These are phyloP conservation scores for Lactarius trivialis DNA, from an alignment of 768 basidiomycete genomes.

Conservation along the genomic window DNA sequence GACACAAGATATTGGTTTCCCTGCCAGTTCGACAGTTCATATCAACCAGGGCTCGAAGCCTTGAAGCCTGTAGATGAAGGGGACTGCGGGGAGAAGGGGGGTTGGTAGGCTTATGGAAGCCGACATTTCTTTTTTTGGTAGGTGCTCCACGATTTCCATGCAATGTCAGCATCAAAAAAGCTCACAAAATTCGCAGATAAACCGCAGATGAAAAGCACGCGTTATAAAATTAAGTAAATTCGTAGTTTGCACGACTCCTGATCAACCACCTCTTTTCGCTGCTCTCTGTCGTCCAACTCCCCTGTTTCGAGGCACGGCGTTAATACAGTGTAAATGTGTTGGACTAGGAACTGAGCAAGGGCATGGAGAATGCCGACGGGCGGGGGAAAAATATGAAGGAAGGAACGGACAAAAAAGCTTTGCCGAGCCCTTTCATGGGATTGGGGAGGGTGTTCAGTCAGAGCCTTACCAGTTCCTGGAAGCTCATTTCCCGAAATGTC, in stretches of 20 bases:
- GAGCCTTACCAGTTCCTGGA: background rate
- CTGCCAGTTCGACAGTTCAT: background rate
- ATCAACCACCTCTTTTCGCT: background rate
- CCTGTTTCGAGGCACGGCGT: constrained; percentile 4
- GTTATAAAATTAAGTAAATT: constrained; percentile 2
- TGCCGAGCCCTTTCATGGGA: background rate
- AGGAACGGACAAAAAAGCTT: background rate
- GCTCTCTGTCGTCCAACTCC: background rate
- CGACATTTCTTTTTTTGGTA: background rate
- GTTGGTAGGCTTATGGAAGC: background rate
- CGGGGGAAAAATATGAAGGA: background rate
- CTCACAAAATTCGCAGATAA: constrained; percentile 8
- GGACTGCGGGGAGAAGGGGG: background rate
- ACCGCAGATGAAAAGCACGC: constrained; percentile 2
- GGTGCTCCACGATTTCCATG: background rate
- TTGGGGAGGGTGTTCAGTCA: background rate
- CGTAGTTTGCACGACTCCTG: background rate
- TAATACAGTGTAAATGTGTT: background rate
- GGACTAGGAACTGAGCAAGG: background rate
- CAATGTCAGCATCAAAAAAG: background rate
- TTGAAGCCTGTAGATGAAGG: too few relatives aligned
- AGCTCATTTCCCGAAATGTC: background rate
- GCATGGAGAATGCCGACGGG: background rate
- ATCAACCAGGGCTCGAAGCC: background rate
- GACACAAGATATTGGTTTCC: background rate